Evolutionary conservation across 2,329 filamentous ascomycete genomes (phyloP).

Genomic region (Fusarium abutilonis): DNA sequence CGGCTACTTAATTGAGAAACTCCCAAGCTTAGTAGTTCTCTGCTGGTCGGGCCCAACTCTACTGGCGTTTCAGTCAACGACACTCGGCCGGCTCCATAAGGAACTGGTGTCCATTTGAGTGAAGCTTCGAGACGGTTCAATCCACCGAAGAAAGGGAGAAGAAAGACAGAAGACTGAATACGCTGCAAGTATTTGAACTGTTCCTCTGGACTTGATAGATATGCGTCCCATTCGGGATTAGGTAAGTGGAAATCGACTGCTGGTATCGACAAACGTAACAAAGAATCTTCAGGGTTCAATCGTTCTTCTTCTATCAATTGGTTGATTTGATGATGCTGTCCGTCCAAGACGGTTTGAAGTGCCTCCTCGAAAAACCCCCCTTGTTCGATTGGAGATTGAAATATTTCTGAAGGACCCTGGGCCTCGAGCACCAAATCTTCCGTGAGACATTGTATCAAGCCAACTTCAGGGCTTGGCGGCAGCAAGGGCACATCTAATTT

Average conservation of each 20-base stretch:
- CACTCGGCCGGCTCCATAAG: constrained; percentile 6
- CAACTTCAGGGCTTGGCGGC: constrained; percentile 23
- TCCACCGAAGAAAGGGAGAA: not conserved
- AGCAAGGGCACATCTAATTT: constrained; percentile 43
- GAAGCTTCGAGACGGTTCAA: constrained; percentile 24
- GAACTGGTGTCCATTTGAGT: constrained; percentile 44
- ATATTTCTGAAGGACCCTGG: not conserved
- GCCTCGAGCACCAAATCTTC: not conserved
- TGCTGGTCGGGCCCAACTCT: constrained; percentile 5
- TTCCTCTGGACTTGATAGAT: constrained; percentile 27
- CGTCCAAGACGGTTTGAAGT: constrained; percentile 38
- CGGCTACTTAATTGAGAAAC: constrained; percentile 26
- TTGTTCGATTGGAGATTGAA: not conserved
- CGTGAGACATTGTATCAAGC: not conserved
- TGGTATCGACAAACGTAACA: constrained; percentile 46
- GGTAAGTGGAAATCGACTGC: constrained; percentile 43
- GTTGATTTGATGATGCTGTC: constrained; percentile 15
- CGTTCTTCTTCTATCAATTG: constrained; percentile 45
- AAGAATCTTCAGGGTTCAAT: constrained; percentile 40
- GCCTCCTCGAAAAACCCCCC: constrained; percentile 40
- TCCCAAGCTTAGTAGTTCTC: constrained; percentile 27
- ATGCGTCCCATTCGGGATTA: constrained; percentile 38
- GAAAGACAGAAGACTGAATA: not conserved
- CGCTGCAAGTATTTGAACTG: constrained; percentile 45
- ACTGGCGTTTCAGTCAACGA: constrained; percentile 27